Percentiles rank a stretch among this genome's conserved stretches.
phyloP scores from a whole-genome alignment of 345 rosid genomes.

The Gossypium stocksii region DNA sequence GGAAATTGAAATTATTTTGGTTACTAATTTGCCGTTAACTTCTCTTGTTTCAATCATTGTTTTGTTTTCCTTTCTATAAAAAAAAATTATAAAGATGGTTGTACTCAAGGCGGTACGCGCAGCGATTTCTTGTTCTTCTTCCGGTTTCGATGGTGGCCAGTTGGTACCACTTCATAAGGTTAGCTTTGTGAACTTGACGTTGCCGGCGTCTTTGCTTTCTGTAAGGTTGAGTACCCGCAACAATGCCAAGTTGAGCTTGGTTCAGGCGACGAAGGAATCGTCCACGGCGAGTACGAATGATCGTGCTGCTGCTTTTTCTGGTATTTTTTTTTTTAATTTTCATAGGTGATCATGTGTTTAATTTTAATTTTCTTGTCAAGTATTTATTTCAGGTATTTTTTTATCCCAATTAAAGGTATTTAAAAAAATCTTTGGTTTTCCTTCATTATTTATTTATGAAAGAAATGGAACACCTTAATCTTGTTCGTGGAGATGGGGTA shows the following conservation, averaged over 20 bases:
- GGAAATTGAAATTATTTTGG: not conserved
- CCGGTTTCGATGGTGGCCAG: slow-evolving; percentile 15
- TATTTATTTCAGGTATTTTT: not conserved
- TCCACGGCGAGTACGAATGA: slow-evolving; percentile 23
- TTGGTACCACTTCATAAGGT: slow-evolving; percentile 15
- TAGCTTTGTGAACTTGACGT: slow-evolving; percentile 17
- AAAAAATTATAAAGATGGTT: slow-evolving; percentile 9
- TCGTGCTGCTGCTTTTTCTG: slow-evolving; percentile 29
- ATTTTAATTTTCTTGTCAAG: not conserved
- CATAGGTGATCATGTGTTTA: not conserved
- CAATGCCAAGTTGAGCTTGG: slow-evolving; percentile 26
- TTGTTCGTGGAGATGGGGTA: too few relatives aligned
- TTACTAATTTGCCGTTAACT: not conserved
- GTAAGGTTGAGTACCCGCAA: slow-evolving; percentile 6
- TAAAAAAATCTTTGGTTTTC: not conserved
- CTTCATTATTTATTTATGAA: not conserved
- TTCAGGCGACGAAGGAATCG: slow-evolving; percentile 46
- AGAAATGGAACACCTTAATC: too few relatives aligned
- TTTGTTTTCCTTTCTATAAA: not conserved
- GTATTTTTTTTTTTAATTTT: slow-evolving; percentile 2
- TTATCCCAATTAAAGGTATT: not conserved
- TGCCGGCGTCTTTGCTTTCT: slow-evolving; percentile 9
- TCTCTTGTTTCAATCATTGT: not conserved
- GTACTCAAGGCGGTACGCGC: slow-evolving; percentile 23
- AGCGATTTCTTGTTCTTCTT: slow-evolving; percentile 15